Evolutionary conservation across 225 moss, liverwort and hornwort species (phyloP), one percentile per base, ranked within the genome.

Genomic region (Pseudisothecium myosuroides): DNA sequence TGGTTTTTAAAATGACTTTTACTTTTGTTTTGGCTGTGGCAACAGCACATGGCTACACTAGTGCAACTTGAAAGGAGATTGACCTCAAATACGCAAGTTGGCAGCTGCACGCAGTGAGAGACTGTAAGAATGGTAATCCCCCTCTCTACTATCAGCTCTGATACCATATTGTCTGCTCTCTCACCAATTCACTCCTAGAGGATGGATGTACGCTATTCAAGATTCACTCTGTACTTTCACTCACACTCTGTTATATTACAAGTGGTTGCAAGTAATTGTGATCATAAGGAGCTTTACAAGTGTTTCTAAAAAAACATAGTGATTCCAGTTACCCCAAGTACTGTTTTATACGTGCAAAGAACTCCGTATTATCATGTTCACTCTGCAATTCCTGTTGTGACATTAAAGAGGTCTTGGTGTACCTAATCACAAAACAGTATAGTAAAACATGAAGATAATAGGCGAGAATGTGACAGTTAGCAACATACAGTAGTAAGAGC

Each of bases 71-170:
- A 63, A 81, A 86, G 39, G 68, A 54, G 14, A 85, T n/a, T 12
- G 83, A 39, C 52, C 87, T 92, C 87, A 92, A 83, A 92, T 92
- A 56, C 92, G 90, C 90, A 92, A 89, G 89, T 92, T 92, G 81
- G 89, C 90, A 87, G 90, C 89, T 92, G 92, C 85, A 90, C 21
- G 55, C n/a, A 81, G 39, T 26, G 47, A 84, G 17, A 83, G 32
- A 63, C 27, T 74, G 58, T 80, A 36, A 90, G 88, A 37, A 71
- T 65, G 34, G 14, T 47, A 59, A 59, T 21, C 45, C 59, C 58
- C 39, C 34, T 87, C 80, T 47, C 45, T 69, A 58, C 14, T 58
- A 36, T 36, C 85, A 73, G 31, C 43, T 34, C 58, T 29, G 8
- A 23, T 55, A 56, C 56, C 34, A 47, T 17, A 80, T 80, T 41